Evolutionary conservation across 1,284 basidiomycete genomes (phyloP).

Genomic region (Papiliotrema flavescens): DNA sequence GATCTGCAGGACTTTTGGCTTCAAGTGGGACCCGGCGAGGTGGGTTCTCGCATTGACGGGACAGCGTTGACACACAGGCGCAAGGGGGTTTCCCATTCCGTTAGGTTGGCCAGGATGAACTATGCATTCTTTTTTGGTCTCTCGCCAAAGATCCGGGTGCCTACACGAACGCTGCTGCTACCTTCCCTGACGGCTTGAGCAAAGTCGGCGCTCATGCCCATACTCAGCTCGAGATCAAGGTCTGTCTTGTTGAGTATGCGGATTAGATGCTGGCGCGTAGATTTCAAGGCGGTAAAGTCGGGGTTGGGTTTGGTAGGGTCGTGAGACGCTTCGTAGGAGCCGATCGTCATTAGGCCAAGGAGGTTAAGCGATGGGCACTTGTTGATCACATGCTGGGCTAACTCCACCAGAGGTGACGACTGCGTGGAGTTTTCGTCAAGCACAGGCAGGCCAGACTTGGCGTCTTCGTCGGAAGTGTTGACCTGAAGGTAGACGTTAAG

Average conservation of each 20-base stretch:
- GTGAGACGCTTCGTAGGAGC: slow-evolving; percentile 70
- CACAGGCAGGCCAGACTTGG: slow-evolving; percentile 79
- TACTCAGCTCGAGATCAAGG: slow-evolving; percentile 71
- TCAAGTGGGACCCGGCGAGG: slow-evolving; percentile 39
- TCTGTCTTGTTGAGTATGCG: slow-evolving; percentile 49
- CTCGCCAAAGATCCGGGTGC: slow-evolving; percentile 84
- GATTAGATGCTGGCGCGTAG: slow-evolving; percentile 61
- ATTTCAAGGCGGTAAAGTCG: slow-evolving; percentile 73
- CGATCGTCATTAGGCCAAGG: slow-evolving; percentile 94
- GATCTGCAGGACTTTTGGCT: slow-evolving; percentile 39
- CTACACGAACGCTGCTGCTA: slow-evolving; percentile 84
- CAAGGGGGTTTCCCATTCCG: slow-evolving; percentile 40
- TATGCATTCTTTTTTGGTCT: slow-evolving; percentile 51
- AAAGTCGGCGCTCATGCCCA: slow-evolving; percentile 98
- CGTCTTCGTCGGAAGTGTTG: slow-evolving; percentile 88
- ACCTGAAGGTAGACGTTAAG: slow-evolving; percentile 84
- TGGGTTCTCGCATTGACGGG: slow-evolving; percentile 8
- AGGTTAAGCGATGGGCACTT: slow-evolving; percentile 72
- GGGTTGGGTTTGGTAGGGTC: slow-evolving; percentile 62
- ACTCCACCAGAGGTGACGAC: slow-evolving; percentile 55
- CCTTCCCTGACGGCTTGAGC: slow-evolving; percentile 79
- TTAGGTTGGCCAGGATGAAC: not conserved
- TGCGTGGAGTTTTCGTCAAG: slow-evolving; percentile 45
- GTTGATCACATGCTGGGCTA: slow-evolving; percentile 69
- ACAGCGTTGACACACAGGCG: slow-evolving; percentile 14